Evolutionary conservation across 2,329 filamentous ascomycete genomes (phyloP).

Genomic region (Neofusicoccum ribis): DNA sequence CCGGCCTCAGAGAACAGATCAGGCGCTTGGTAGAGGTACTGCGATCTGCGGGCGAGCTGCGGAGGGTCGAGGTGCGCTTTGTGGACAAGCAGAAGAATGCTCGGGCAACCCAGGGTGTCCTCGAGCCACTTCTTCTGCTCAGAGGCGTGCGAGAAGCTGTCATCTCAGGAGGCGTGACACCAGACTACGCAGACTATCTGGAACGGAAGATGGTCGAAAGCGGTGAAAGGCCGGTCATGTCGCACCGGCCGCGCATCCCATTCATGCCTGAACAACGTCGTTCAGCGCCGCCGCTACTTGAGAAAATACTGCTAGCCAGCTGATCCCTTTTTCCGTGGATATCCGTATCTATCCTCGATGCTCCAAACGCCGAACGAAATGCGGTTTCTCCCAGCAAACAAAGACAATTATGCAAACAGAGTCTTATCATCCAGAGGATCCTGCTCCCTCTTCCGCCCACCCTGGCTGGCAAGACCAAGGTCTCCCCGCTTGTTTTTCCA

Average conservation of each 20-base stretch:
- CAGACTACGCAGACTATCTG: conserved; percentile 37
- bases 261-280: conserved; percentile 15
- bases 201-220: conserved; percentile 34
- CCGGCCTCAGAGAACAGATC: conserved; percentile 44
- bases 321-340: conserved; percentile 18
- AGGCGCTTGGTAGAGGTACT: conserved; percentile 43
- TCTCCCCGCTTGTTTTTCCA: conserved; percentile 72
- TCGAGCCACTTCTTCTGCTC: conserved; percentile 44
- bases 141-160: conserved; percentile 36
- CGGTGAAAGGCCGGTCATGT: conserved; percentile 12
- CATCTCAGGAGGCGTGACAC: conserved; percentile 40
- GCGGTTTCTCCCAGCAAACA: conserved; percentile 6
- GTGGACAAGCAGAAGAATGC: conserved; percentile 37
- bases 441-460: conserved; percentile 61
- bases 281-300: conserved; percentile 15
- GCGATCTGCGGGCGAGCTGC: conserved; percentile 26
- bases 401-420: conserved; percentile 65
- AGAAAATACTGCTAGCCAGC: conserved; percentile 20
- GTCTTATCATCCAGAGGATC: conserved; percentile 75
- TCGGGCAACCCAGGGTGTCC: conserved; percentile 41
- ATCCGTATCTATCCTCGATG: conserved; percentile 14
- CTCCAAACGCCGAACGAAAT: conserved; percentile 20
- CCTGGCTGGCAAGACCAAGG: conserved; percentile 70
- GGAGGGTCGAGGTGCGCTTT: conserved; percentile 33
- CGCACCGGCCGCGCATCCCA: conserved; percentile 13